Evolutionary conservation across 176 grass and related monocot genomes (phyloP).

Genomic region (Eleusine coracana): DNA sequence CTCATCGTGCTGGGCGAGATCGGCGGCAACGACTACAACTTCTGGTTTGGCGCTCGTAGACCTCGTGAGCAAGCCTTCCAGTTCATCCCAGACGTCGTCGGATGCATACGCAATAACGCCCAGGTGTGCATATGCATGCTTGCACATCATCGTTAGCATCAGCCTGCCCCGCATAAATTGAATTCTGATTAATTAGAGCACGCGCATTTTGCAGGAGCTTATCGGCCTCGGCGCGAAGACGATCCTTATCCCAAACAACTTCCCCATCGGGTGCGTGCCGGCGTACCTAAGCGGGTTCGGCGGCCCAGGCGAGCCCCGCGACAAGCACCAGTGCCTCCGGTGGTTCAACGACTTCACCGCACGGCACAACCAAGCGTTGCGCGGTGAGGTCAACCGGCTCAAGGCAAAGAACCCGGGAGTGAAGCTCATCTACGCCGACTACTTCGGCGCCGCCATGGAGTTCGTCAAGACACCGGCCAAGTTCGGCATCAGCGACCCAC

Average conservation of each 20-base stretch:
- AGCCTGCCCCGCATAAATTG: not conserved
- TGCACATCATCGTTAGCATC: too few species aligned
- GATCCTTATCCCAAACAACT: slow-evolving; percentile 47
- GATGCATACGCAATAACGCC: slow-evolving; percentile 21
- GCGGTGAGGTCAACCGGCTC: slow-evolving; percentile 4
- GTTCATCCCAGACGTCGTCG: slow-evolving; percentile 52
- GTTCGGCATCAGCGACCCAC: slow-evolving; percentile 39
- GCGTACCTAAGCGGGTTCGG: not conserved
- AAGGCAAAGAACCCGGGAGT: slow-evolving; percentile 29
- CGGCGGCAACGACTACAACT: slow-evolving; percentile 76
- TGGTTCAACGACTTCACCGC: slow-evolving; percentile 54
- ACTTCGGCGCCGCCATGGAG: slow-evolving; percentile 44
- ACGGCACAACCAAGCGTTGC: slow-evolving; percentile 44
- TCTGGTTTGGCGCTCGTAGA: not conserved
- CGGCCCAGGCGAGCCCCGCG: not conserved
- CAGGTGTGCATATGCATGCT: slow-evolving; percentile 24
- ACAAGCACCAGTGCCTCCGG: slow-evolving; percentile 18
- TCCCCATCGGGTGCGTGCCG: slow-evolving; percentile 52
- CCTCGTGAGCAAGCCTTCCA: slow-evolving; percentile 38
- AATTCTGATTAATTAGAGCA: not conserved
- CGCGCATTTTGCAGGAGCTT: slow-evolving; percentile 40
- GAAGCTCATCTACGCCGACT: slow-evolving; percentile 60
- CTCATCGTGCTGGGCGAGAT: slow-evolving; percentile 60
- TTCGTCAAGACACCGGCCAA: slow-evolving; percentile 31
- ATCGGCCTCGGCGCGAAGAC: slow-evolving; percentile 50